These are phyloP conservation scores for Nemophila menziesii DNA, from an alignment of 257 asterid genomes.

Conservation along the genomic window DNA sequence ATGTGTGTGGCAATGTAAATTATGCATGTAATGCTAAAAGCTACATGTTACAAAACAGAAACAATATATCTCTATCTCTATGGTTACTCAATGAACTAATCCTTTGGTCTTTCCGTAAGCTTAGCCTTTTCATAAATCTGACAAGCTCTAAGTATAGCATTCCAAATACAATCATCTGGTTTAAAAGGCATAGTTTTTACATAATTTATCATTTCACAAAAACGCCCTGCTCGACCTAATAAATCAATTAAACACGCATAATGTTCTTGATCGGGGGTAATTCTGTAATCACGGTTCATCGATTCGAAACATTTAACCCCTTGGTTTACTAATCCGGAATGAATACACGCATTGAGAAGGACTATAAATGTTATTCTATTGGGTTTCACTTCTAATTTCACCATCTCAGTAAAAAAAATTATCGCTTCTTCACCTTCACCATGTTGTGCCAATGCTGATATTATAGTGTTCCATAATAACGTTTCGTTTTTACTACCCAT, in stretches of 20 bases:
- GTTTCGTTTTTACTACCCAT: constrained; percentile 32
- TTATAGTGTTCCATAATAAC: constrained; percentile 56
- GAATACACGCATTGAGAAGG: constrained; percentile 55
- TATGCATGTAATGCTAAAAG: too few species aligned
- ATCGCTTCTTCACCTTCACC: constrained; percentile 50
- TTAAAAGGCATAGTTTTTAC: constrained; percentile 35
- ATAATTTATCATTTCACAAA: constrained; percentile 34
- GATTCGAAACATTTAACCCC: constrained; percentile 40
- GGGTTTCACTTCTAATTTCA: constrained; percentile 41
- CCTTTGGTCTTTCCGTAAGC: constrained; percentile 34
- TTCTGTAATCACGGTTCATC: constrained; percentile 28
- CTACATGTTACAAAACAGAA: too few species aligned
- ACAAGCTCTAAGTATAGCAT: constrained; percentile 48
- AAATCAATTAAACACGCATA: constrained; percentile 54
- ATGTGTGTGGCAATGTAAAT: too few species aligned
- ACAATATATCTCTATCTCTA: too few species aligned
- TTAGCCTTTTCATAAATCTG: constrained; percentile 41
- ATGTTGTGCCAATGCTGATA: constrained; percentile 52
- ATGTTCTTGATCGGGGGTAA: constrained; percentile 45
- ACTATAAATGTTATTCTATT: constrained; percentile 41
- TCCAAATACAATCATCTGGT: constrained; percentile 46
- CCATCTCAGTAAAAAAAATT: constrained; percentile 32
- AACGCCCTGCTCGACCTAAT: constrained; percentile 42
- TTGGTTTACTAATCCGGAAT: constrained; percentile 43
- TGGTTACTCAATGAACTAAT: constrained; percentile 39